These are phyloP conservation scores for Graphiopsis chlorocephala DNA, from an alignment of 2,329 filamentous ascomycete species.

Conservation along the genomic window DNA sequence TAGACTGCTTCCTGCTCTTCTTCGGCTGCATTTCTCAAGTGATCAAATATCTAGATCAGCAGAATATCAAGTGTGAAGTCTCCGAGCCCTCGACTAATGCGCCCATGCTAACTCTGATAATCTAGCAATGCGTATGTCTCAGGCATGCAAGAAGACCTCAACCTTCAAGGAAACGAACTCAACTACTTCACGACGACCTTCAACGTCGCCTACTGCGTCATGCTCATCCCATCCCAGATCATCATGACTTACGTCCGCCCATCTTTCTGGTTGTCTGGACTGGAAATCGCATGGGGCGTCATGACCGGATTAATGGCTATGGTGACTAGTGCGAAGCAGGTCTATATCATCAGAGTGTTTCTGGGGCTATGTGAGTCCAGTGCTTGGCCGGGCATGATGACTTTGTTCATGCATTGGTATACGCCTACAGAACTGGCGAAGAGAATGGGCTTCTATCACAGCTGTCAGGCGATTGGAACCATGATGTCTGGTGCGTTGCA, in stretches of 20 bases:
- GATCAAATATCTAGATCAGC: constrained; percentile 32
- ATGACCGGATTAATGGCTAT: constrained; percentile 22
- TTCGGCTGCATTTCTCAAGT: constrained; percentile 43
- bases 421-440: constrained; percentile 44
- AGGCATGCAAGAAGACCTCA: constrained; percentile 53
- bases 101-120: constrained; percentile 18
- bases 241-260: constrained; percentile 18
- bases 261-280: constrained; percentile 10
- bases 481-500: constrained; percentile 28
- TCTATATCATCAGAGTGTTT: constrained; percentile 30
- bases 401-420: constrained; percentile 21
- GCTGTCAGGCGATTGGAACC: constrained; percentile 41
- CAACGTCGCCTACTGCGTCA: constrained; percentile 45
- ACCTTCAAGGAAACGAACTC: constrained; percentile 54
- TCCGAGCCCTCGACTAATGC: not conserved
- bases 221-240: constrained; percentile 23
- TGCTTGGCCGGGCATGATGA: constrained; percentile 39
- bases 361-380: constrained; percentile 32
- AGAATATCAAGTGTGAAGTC: constrained; percentile 27
- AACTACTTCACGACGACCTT: constrained; percentile 35
- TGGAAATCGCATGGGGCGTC: constrained; percentile 17
- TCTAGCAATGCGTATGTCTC: constrained; percentile 41
- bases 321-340: constrained; percentile 28
- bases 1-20: constrained; percentile 40
- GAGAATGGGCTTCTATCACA: constrained; percentile 53